phyloP scores from a whole-genome alignment of 352 stramenopile species.

The Phytophthora hybrid region DNA sequence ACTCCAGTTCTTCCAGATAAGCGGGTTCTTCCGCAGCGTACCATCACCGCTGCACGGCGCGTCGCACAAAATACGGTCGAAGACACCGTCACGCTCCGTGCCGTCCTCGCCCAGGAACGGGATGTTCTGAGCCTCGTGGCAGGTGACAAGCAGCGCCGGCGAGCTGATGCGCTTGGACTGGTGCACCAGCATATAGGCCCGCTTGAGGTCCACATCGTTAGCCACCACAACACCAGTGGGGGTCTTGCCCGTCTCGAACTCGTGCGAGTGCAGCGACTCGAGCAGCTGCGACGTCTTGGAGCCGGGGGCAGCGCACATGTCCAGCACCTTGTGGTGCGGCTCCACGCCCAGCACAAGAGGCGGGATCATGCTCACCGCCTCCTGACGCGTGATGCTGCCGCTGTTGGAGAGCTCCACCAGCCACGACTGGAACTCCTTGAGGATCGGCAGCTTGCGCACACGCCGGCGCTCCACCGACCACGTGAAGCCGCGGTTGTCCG shows the following conservation, averaged over 20 bases:
- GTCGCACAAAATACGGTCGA: slow-evolving; percentile 99
- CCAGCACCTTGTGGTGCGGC: slow-evolving; percentile 94
- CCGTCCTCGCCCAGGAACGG: slow-evolving; percentile 87
- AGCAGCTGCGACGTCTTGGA: slow-evolving; percentile 99
- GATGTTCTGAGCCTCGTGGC: slow-evolving; percentile 96
- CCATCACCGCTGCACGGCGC: slow-evolving; percentile 99
- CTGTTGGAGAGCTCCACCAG: slow-evolving; percentile 95
- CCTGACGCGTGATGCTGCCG: slow-evolving; percentile 97
- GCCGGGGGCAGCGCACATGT: slow-evolving; percentile 98
- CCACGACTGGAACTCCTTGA: slow-evolving; percentile 96
- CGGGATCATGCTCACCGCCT: slow-evolving; percentile 99
- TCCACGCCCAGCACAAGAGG: slow-evolving; percentile 97
- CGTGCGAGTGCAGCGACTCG: slow-evolving; percentile 91
- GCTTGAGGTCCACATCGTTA: slow-evolving; percentile 97
- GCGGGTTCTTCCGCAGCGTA: slow-evolving; percentile 98
- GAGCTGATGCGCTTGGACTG: slow-evolving; percentile 97
- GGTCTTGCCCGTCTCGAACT: slow-evolving; percentile 78
- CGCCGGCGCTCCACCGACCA: slow-evolving; percentile 90
- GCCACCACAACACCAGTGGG: slow-evolving; percentile 94
- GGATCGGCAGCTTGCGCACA: slow-evolving; percentile 92
- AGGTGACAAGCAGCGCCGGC: slow-evolving; percentile 95
- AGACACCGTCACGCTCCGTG: slow-evolving; percentile 81
- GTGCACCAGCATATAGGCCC: slow-evolving; percentile 99
- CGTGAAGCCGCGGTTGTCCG: slow-evolving; percentile 89
- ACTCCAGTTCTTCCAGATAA: slow-evolving; percentile 96